Conservation (phyloP, 352 stramenopile genomes). For the Globisporangium viniferum region DNA sequence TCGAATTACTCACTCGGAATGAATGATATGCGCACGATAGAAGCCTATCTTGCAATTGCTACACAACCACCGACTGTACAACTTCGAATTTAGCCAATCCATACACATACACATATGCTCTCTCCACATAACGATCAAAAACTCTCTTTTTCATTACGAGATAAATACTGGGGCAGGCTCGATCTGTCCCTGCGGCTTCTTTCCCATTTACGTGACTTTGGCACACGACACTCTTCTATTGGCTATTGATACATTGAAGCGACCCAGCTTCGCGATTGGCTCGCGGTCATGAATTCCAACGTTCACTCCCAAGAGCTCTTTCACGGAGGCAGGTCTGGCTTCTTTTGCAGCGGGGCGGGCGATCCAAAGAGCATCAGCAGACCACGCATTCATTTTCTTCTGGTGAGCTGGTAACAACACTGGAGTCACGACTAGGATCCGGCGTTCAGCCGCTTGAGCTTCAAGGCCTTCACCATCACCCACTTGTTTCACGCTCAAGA, state of each 20-base stretch:
- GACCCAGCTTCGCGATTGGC: neutral
- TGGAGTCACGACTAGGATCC: neutral
- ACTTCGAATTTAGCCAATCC: no score
- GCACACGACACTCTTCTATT: slow-evolving; percentile 11
- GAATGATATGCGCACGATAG: no score
- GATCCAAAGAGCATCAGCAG: neutral
- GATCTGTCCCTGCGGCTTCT: neutral
- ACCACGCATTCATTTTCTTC: neutral
- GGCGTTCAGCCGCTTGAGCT: neutral
- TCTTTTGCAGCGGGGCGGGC: neutral
- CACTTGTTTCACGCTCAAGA: slow-evolving; percentile 5
- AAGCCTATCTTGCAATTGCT: no score
- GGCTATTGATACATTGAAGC: slow-evolving; percentile 16
- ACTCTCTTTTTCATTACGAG: neutral
- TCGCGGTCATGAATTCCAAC: slow-evolving; percentile 16
- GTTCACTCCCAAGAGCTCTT: slow-evolving; percentile 12
- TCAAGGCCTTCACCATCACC: neutral
- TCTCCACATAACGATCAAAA: neutral
- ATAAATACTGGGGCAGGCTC: slow-evolving; percentile 14
- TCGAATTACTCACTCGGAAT: no score
- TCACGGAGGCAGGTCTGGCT: neutral
- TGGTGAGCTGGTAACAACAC: neutral
- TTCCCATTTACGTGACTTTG: neutral
- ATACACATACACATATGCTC: no score
- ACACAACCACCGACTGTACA: no score